Conservation (phyloP, 2,329 filamentous ascomycete genomes). For the Colletotrichum echinochloae region DNA sequence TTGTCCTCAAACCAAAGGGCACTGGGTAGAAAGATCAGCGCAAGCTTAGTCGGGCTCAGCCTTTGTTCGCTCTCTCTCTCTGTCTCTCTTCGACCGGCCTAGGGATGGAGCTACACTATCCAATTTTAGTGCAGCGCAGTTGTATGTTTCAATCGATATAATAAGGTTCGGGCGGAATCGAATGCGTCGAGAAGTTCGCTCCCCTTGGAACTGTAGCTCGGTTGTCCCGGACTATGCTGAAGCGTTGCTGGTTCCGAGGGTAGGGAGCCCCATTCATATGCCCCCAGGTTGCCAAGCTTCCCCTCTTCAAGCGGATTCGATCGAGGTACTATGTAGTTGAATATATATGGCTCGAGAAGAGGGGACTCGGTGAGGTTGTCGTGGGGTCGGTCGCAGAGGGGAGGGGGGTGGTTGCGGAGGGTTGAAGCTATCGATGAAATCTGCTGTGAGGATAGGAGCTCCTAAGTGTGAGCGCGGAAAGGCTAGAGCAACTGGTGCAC, state of each 20-base stretch:
- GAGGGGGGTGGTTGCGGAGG: constrained; percentile 4
- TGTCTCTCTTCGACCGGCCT: background rate
- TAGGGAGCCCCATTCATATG: constrained; percentile 11
- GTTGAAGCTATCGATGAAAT: constrained; percentile 39
- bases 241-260: background rate
- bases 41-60: constrained; percentile 14
- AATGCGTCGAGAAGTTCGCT: background rate
- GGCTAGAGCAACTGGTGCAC: constrained; percentile 23
- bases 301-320: constrained; percentile 17
- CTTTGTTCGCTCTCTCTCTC: constrained; percentile 19
- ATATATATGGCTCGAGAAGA: background rate
- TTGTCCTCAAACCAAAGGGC: constrained; percentile 8
- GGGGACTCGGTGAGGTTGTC: constrained; percentile 4
- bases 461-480: constrained; percentile 7
- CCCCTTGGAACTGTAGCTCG: constrained; percentile 6
- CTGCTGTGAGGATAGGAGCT: constrained; percentile 27
- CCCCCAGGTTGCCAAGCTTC: constrained; percentile 19
- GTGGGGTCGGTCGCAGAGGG: constrained; percentile 27
- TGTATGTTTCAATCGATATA: background rate
- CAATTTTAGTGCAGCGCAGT: background rate
- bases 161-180: background rate
- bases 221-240: constrained; percentile 16
- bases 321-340: background rate
- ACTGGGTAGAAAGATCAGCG: background rate
- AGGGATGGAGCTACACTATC: background rate